These are phyloP conservation scores for Clohesyomyces aquaticus DNA, from an alignment of 495 filamentous ascomycete genomes.

Conservation along the genomic window DNA sequence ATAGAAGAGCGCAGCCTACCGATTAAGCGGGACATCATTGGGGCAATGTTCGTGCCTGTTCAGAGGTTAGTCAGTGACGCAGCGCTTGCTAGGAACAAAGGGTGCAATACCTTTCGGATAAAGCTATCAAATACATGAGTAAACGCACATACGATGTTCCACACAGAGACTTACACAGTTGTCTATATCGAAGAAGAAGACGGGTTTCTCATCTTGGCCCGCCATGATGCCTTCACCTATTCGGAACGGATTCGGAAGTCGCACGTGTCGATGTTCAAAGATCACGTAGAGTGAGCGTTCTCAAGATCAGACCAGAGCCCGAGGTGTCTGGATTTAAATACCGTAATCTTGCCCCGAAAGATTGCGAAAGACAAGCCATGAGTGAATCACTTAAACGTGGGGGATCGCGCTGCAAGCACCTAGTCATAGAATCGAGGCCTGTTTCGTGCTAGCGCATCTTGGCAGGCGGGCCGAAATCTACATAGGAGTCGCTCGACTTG, in stretches of 20 bases:
- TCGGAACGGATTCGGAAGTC: background rate
- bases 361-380: background rate
- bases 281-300: background rate
- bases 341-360: background rate
- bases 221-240: conserved; percentile 13
- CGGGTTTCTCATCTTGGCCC: conserved; percentile 49
- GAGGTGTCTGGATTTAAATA: background rate
- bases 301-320: background rate
- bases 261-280: background rate
- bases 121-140: conserved; percentile 47
- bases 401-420: background rate
- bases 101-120: conserved; percentile 64
- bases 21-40: conserved; percentile 47
- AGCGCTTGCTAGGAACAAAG: background rate
- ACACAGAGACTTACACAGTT: conserved; percentile 72
- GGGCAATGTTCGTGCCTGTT: conserved; percentile 41
- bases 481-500: background rate
- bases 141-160: background rate
- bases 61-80: conserved; percentile 15
- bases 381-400: background rate
- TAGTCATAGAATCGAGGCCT: background rate
- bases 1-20: conserved; percentile 34
- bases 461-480: background rate
- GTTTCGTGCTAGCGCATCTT: background rate
- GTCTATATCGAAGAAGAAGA: conserved; percentile 95